A percentile compares a stretch with the other conserved stretches of the same genome.
phyloP scores from a whole-genome alignment of 2,329 filamentous ascomycete genomes.

The Alternaria solani region DNA sequence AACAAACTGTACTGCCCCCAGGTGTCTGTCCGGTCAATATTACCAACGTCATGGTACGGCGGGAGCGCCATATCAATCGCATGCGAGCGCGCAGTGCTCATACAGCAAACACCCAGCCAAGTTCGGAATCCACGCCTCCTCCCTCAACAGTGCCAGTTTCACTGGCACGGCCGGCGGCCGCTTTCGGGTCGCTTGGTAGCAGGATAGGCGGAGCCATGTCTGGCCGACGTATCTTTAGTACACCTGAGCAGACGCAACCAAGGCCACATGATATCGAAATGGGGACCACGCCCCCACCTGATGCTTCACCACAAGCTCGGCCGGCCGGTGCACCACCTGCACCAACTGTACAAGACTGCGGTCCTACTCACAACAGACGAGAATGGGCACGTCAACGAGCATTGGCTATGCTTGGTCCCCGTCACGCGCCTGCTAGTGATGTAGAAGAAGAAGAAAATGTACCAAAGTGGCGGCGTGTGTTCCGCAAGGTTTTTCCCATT shows the following conservation, averaged over 20 bases:
- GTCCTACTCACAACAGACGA: constrained; percentile 43
- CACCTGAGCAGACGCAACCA: constrained; percentile 32
- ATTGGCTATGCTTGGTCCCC: constrained; percentile 53
- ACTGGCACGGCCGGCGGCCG: constrained; percentile 14
- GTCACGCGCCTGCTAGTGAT: constrained; percentile 28
- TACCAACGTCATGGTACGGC: constrained; percentile 85
- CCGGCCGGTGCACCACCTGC: background rate
- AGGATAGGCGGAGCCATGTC: constrained; percentile 33
- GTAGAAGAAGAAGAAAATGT: constrained; percentile 33
- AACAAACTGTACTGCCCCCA: constrained; percentile 78
- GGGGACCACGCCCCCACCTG: constrained; percentile 18
- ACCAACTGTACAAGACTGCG: constrained; percentile 18
- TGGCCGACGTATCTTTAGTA: constrained; percentile 45
- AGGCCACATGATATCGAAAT: constrained; percentile 44
- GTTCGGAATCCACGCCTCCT: constrained; percentile 3
- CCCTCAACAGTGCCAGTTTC: background rate
- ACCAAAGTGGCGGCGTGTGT: constrained; percentile 38
- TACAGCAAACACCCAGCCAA: constrained; percentile 12
- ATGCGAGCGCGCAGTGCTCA: constrained; percentile 60
- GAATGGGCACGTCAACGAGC: constrained; percentile 58
- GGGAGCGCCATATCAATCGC: constrained; percentile 74
- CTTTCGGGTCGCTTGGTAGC: constrained; percentile 35
- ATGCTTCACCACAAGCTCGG: background rate
- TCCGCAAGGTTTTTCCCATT: constrained; percentile 47
- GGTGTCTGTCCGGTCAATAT: constrained; percentile 60